Base-by-base conservation (phyloP, 106 monocot genomes). In the Triglochin maritima region DNA sequence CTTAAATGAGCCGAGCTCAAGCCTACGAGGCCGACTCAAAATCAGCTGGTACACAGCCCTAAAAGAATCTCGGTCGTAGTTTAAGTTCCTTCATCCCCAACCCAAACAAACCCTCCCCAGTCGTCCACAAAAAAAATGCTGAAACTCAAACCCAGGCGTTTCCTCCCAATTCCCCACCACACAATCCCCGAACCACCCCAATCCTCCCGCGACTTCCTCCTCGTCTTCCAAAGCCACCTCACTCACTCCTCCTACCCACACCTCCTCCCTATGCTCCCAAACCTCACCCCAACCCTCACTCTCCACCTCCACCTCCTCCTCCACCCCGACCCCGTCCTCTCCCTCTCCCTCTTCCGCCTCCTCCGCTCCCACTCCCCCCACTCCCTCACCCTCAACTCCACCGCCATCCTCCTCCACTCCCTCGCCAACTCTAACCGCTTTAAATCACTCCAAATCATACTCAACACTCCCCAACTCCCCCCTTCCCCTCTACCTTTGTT, bases 321-420 rank as follows among this genome's bases (percentile, higher is more conserved):
- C 72, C 76, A 52, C 44, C 53, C 46, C n/a, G 84, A 85, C 50
- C 87, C 86, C 16, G 76, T 87, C 57, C 85, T 90, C 69, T 85
- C 90, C 59, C 73, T 95, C 68, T 64, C 78, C 47, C 73, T 95
- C 71, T 84, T 80, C 82, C 57, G 76, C 47, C 82, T 66, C 62
- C 51, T 57, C 44, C 60, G 59, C 47, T 61, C 68, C 62, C 84
- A 73, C 53, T 46, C 47, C 72, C 79, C 83, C 53, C 16, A 16
- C 68, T 73, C 79, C 56, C 57, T 65, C 44, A 67, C 79, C 46
- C 73, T 85, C 47, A 74, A 81, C 17, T 65, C 74, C 16, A 71
- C 71, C 13, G 54, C 82, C 44, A 62, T 87, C 13, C 53, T 95
- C 61, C 80, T 90, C 56, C 87, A 90, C 83, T 74, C 79, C 9